These are phyloP conservation scores for Escallonia rubra DNA, from an alignment of 129 eudicot species.

Conservation along the genomic window DNA sequence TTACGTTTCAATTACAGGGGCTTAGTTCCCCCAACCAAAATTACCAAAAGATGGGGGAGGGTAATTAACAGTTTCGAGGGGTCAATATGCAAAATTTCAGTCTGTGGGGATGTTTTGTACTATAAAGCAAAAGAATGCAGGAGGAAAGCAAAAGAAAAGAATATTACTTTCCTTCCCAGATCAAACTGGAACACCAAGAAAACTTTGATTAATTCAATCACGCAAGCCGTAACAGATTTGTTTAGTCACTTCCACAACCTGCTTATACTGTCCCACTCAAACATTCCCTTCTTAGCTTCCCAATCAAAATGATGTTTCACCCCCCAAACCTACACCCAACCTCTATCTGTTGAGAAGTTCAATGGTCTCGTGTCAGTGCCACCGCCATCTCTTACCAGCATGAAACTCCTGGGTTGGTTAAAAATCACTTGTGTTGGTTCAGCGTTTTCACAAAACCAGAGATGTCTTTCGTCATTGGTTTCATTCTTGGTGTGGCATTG, in stretches of 20 bases:
- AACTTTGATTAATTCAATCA: no score
- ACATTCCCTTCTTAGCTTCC: constrained; percentile 9
- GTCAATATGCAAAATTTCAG: no score
- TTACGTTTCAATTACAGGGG: no score
- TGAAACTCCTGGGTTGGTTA: neutral
- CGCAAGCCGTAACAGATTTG: no score
- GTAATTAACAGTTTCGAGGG: no score
- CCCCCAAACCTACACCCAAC: no score
- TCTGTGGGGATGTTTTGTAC: no score
- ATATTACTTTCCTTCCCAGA: neutral
- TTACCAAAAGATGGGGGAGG: no score
- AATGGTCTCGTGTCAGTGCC: neutral
- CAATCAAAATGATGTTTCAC: constrained; percentile 25
- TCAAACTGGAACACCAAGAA: no score
- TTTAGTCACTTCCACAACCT: no score
- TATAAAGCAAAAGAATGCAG: constrained; percentile 1
- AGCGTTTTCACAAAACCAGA: neutral
- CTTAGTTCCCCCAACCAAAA: no score
- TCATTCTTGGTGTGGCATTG: constrained; percentile 56
- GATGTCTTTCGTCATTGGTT: constrained; percentile 49
- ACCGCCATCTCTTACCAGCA: neutral
- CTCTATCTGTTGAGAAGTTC: neutral
- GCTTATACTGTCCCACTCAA: neutral
- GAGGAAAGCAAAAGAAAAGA: constrained; percentile 6
- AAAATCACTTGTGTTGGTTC: neutral